Conservation (phyloP, 2,329 filamentous ascomycete genomes). For the Talaromyces pinophilus region DNA sequence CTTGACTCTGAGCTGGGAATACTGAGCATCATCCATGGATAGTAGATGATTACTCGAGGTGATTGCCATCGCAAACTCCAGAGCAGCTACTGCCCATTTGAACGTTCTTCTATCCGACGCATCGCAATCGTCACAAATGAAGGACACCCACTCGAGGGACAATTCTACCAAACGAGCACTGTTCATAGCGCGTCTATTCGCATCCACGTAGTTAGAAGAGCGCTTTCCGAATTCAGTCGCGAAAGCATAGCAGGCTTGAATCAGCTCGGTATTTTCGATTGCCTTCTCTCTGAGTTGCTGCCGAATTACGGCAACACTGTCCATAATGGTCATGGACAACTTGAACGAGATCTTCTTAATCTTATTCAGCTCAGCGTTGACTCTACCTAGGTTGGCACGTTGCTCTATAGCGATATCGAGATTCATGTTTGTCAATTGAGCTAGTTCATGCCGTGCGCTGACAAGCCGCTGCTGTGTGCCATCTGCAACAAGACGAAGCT, state of each 20-base stretch:
- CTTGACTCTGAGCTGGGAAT: constrained; percentile 76
- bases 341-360: constrained; percentile 96
- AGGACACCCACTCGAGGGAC: constrained; percentile 94
- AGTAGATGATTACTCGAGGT: constrained; percentile 90
- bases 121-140: constrained; percentile 95
- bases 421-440: constrained; percentile 77
- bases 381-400: constrained; percentile 87
- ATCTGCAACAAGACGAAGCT: constrained; percentile 84
- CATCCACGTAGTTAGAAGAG: constrained; percentile 92
- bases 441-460: constrained; percentile 75
- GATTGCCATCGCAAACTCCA: constrained; percentile 98
- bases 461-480: constrained; percentile 77
- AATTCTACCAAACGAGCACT: constrained; percentile 92
- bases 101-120: constrained; percentile 94
- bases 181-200: constrained; percentile 93
- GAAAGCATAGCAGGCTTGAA: constrained; percentile 97
- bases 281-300: constrained; percentile 70
- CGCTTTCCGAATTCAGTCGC: constrained; percentile 98
- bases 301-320: constrained; percentile 91
- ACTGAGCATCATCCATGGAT: constrained; percentile 86
- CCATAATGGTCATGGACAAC: constrained; percentile 97
- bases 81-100: constrained; percentile 90
- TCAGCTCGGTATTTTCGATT: constrained; percentile 88
- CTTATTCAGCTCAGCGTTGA: constrained; percentile 86
- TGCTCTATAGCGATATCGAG: constrained; percentile 89